These are phyloP conservation scores for Leishmania gerbilli DNA, from an alignment of 208 protist genomes.

Conservation along the genomic window DNA sequence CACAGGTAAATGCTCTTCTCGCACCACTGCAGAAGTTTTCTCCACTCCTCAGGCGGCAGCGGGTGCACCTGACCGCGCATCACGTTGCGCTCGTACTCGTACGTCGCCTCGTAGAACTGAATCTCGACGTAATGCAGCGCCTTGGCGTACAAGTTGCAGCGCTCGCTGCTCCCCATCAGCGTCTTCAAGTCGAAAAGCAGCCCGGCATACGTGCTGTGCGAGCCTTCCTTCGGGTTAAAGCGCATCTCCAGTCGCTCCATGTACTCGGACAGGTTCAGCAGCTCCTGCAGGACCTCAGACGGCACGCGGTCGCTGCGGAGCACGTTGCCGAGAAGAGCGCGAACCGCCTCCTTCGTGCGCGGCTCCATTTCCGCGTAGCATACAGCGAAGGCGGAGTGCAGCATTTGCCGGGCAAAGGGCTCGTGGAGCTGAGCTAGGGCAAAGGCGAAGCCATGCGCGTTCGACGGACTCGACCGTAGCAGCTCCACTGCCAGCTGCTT, in stretches of 20 bases:
- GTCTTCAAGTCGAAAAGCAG: slow-evolving; percentile 84
- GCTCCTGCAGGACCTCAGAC: slow-evolving; percentile 92
- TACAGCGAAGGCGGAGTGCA: slow-evolving; percentile 88
- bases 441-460: slow-evolving; percentile 73
- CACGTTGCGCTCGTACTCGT: slow-evolving; percentile 72
- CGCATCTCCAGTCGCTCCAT: slow-evolving; percentile 95
- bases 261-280: slow-evolving; percentile 97
- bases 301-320: slow-evolving; percentile 75
- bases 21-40: slow-evolving; percentile 69
- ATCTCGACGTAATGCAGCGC: slow-evolving; percentile 96
- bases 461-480: slow-evolving; percentile 79
- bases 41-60: slow-evolving; percentile 66
- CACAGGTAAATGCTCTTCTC: slow-evolving; percentile 97
- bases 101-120: slow-evolving; percentile 82
- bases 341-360: slow-evolving; percentile 51
- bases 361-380: slow-evolving; percentile 83
- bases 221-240: slow-evolving; percentile 53
- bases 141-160: slow-evolving; percentile 94
- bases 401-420: slow-evolving; percentile 88
- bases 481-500: slow-evolving; percentile 82
- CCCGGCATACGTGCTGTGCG: slow-evolving; percentile 41
- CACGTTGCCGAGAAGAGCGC: slow-evolving; percentile 63
- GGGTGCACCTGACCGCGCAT: slow-evolving; percentile 61
- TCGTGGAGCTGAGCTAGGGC: slow-evolving; percentile 82
- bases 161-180: slow-evolving; percentile 93